Evolutionary conservation across 2,329 filamentous ascomycete species (phyloP).

Genomic region (Apiospora kogelbergensis): DNA sequence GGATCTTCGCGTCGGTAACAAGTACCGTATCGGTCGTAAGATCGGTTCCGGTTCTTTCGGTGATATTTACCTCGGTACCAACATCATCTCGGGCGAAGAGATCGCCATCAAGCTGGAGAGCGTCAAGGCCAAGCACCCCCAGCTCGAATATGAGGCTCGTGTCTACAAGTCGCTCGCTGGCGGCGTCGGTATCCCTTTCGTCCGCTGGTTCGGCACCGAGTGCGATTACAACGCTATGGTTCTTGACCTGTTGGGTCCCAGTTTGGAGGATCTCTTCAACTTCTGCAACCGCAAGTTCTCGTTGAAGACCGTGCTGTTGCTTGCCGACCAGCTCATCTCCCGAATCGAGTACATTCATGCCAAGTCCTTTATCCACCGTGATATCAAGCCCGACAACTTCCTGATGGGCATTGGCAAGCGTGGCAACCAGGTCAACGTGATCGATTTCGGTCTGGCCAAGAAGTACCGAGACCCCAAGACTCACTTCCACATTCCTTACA

Average conservation of each 20-base stretch:
- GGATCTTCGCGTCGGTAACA: conserved; percentile 99
- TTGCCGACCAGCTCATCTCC: conserved; percentile 97
- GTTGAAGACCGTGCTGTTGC: conserved; percentile 92
- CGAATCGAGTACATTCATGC: conserved; percentile 99
- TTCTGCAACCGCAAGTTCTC: conserved; percentile 99
- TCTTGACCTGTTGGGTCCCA: conserved; percentile 91
- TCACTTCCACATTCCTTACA: conserved; percentile 98
- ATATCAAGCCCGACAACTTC: conserved; percentile 99
- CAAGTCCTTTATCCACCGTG: conserved; percentile 99
- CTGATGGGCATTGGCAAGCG: conserved; percentile 99
- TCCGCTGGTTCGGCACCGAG: conserved; percentile 99
- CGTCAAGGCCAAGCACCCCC: conserved; percentile 98
- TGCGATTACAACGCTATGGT: conserved; percentile 99
- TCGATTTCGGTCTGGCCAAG: conserved; percentile 98
- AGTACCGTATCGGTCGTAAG: conserved; percentile 99
- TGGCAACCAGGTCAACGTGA: conserved; percentile 98
- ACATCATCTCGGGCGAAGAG: conserved; percentile 99
- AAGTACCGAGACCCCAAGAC: conserved; percentile 99
- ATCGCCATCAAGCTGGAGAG: conserved; percentile 99
- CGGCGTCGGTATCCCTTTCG: conserved; percentile 96
- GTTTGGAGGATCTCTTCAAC: conserved; percentile 98
- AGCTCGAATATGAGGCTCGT: conserved; percentile 97
- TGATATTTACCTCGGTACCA: conserved; percentile 98
- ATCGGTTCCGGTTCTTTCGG: conserved; percentile 97
- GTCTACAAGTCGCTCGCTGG: conserved; percentile 90